Base-by-base conservation (phyloP, 352 stramenopile species). In the Pythium diclinum region DNA sequence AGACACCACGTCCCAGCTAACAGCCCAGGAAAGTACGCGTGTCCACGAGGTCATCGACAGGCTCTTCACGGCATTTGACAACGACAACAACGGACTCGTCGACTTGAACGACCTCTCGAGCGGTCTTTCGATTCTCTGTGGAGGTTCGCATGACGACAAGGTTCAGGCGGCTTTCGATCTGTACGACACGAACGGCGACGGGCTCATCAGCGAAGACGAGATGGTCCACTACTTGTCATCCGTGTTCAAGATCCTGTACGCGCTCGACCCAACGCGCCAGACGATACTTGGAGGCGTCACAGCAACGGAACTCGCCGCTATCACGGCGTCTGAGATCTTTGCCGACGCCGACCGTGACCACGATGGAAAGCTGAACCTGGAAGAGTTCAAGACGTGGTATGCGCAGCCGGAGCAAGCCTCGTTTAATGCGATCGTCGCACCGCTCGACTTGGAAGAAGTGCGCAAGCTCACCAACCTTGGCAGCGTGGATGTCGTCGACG, bases 311-410 rank as follows among this genome's bases (percentile, higher is more conserved):
- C 61, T 96, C 4, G 89, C 89, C 8, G 48, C 52, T 5, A 76
- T 79, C 48, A 97, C 88, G 32, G 74, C 86, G 6, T 69, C 73
- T 1, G 73, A 96, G 46, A 92, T 94, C 65, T 98, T 98, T 65
- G 67, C 87, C 1, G 77, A 94, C 13, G 95, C 88, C 3, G 90
- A 97, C 51, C 57, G 90, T 7, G 89, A 97, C 63, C 68, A 81
- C 21, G 87, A 96, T 69, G 87, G 87, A 4, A 89, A 87, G n/a
- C 63, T 97, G 21, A 92, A 63, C 21, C 87, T 94, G 56, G 78
- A 91, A 1, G 89, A 97, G 62, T 97, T 97, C 60, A 78, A 89
- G 33, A 77, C 77, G 28, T 97, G 88, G 89, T 96, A 94, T 40
- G 74, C 72, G 2, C 76, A 87, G 33, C 79, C 80, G 13, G 72